Conservation (phyloP, 139 green algal species). For the Closterium sp. region DNA sequence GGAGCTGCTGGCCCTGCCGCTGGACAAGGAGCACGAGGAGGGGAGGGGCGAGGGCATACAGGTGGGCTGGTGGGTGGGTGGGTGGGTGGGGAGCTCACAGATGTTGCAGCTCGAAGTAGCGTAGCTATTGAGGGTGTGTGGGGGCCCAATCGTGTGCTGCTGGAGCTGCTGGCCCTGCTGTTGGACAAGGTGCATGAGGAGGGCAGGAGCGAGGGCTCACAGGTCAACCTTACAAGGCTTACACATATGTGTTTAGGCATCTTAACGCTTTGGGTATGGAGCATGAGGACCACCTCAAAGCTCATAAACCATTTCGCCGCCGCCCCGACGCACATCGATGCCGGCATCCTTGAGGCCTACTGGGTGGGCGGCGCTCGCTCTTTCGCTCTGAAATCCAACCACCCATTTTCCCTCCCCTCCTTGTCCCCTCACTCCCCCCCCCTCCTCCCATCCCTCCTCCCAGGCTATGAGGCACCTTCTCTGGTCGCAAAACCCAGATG, state of each 20-base stretch:
- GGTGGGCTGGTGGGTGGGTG: background rate
- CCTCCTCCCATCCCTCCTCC: background rate
- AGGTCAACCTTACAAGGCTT: no score
- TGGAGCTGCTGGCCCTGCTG: no score
- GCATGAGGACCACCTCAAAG: constrained; percentile 23
- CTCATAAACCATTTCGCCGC: constrained; percentile 15
- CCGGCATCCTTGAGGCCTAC: constrained; percentile 30
- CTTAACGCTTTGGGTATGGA: no score
- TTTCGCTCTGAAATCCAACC: no score
- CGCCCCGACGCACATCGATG: constrained; percentile 5
- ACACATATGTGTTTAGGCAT: no score
- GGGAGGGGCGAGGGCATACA: constrained; percentile 26
- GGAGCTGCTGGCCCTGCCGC: constrained; percentile 45
- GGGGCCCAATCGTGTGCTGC: no score
- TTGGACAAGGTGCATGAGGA: background rate
- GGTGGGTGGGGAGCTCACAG: background rate
- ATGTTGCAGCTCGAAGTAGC: no score
- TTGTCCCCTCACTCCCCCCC: background rate
- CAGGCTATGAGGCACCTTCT: constrained; percentile 11
- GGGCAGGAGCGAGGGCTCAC: background rate
- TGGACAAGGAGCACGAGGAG: constrained; percentile 14
- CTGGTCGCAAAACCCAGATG: background rate
- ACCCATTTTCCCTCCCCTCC: background rate
- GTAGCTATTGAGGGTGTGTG: no score
- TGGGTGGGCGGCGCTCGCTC: constrained; percentile 31